Base-by-base conservation (phyloP, 768 basidiomycete genomes). In the Mycena leptocephala region DNA sequence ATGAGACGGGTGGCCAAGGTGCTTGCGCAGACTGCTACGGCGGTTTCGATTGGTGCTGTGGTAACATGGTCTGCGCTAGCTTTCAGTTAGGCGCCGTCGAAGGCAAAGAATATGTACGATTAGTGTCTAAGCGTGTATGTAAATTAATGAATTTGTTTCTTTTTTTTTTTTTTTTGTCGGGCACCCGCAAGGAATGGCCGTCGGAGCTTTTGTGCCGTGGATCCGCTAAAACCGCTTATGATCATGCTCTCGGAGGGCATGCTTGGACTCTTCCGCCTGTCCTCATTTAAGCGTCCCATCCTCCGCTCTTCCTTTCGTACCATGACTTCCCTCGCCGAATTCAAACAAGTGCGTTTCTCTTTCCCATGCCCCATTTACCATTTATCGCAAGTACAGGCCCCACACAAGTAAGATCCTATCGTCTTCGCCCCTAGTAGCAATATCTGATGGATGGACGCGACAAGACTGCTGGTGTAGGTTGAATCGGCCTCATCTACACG, bases 1-100 rank as follows among this genome's bases (percentile, higher is more conserved):
- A 84, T 86, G 2, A 85, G 88, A 76, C 87, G 84, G 56, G 81
- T 90, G 28, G 88, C 84, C 24, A 80, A 84, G 37, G 85, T 87
- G 6, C 84, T 92, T 41, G 88, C 86, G 46, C 91, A 91, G 58
- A 94, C 94, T 8, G 90, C 92, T 9, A 90, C 92, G 5, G 92
- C 90, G 22, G 89, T 93, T 37, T 89, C 90, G 0, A 83, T 95
- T 48, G 94, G 94, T 30, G 94, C 93, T 18, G 91, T 92, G 16
- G 92, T 91, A 4, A 89, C 94, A 3, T 95, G 94, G 94, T 90
- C 92, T 22, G 93, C 93, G 30, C 83, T 95, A 72, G 94, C 94
- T 0, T 95, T 92, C 82, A 87, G 86, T 75, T 93, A 79, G 65
- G 37, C 5, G 88, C 18, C 14, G 2, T 41, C 6, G 14, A 77